These are phyloP conservation scores for Juncus inflexus DNA, from an alignment of 176 grass and related monocot genomes.

Conservation along the genomic window DNA sequence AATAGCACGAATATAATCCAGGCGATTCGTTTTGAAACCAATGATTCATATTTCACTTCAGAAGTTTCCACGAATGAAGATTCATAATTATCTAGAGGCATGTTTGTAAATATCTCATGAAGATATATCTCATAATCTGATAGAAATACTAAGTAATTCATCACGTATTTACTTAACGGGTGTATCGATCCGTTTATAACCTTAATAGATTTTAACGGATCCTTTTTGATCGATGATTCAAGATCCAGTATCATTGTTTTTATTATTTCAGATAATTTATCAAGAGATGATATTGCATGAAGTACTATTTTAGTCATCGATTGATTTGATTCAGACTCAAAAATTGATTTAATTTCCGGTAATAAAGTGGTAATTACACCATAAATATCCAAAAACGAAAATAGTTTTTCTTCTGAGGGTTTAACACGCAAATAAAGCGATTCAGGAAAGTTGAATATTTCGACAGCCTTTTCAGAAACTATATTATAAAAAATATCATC, in stretches of 20 bases:
- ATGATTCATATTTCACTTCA: neutral
- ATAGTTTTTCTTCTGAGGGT: conserved; percentile 55
- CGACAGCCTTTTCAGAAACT: conserved; percentile 23
- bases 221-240: conserved; percentile 56
- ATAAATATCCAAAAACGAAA: conserved; percentile 71
- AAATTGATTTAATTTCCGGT: conserved; percentile 31
- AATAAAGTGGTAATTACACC: conserved; percentile 25
- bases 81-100: neutral
- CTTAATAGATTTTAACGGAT: conserved; percentile 25
- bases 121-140: conserved; percentile 43
- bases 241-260: conserved; percentile 28
- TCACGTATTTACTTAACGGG: conserved; percentile 73
- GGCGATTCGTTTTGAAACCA: conserved; percentile 20
- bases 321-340: conserved; percentile 8
- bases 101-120: conserved; percentile 7
- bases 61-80: neutral
- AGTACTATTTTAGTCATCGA: neutral
- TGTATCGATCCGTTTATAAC: conserved; percentile 51
- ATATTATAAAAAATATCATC: conserved; percentile 47
- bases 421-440: conserved; percentile 27
- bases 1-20: conserved; percentile 47
- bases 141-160: conserved; percentile 77
- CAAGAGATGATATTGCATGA: conserved; percentile 14
- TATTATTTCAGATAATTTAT: conserved; percentile 33
- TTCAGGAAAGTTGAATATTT: conserved; percentile 39